Conservation (phyloP, 148 eudicot species). For the Rhododendron griersonianum region DNA sequence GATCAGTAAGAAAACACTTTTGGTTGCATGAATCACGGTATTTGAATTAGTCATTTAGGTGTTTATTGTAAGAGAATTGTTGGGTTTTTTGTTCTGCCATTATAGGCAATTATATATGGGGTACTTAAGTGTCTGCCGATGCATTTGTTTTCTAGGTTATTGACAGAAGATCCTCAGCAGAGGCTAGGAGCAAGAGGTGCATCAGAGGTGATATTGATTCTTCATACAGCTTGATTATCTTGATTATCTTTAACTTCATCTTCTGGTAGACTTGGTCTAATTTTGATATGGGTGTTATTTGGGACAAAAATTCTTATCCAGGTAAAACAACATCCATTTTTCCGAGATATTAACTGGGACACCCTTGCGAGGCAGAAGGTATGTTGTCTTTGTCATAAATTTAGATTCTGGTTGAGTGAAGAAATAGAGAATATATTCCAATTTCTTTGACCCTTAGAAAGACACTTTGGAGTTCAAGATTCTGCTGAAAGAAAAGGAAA, state of each 20-base stretch:
- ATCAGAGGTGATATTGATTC: constrained; percentile 62
- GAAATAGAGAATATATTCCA: neutral
- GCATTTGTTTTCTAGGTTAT: constrained; percentile 42
- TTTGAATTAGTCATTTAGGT: neutral
- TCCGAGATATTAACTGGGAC: constrained; percentile 95
- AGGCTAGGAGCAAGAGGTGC: constrained; percentile 98
- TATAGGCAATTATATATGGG: neutral
- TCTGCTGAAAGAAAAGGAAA: neutral
- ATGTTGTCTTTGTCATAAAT: neutral
- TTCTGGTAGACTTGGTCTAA: neutral
- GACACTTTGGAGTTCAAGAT: neutral
- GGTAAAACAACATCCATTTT: constrained; percentile 96
- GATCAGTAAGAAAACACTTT: constrained; percentile 57
- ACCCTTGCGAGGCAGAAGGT: constrained; percentile 99
- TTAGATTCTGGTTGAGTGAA: neutral
- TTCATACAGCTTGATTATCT: neutral
- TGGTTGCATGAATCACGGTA: neutral
- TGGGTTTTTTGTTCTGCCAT: neutral
- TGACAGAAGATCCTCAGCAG: constrained; percentile 88
- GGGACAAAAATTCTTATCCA: constrained; percentile 23
- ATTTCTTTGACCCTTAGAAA: neutral
- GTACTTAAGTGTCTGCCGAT: neutral
- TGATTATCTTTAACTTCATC: neutral
- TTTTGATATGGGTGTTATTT: constrained; percentile 2
- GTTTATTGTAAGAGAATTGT: neutral